Conservation (phyloP, 2,329 filamentous ascomycete genomes). For the Pseudogymnoascus sp. region DNA sequence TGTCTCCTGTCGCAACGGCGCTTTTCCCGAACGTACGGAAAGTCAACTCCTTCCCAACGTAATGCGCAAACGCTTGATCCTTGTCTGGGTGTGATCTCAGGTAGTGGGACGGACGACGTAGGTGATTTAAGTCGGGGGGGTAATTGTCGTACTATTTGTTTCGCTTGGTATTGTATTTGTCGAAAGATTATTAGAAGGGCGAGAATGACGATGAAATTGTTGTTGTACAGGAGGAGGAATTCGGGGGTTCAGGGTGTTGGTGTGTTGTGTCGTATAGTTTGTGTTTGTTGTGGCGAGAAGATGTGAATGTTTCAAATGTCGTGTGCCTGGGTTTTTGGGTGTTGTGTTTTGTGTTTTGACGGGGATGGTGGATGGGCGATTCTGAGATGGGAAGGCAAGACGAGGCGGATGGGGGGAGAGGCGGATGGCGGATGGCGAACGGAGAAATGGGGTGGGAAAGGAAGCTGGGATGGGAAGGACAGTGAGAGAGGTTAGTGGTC, state of each 20-base stretch:
- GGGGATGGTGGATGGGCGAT: background rate
- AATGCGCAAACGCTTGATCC: background rate
- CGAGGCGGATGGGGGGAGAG: background rate
- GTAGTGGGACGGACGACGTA: background rate
- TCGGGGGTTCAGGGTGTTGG: background rate
- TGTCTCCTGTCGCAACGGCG: background rate
- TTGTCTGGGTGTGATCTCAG: background rate
- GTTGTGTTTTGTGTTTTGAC: background rate
- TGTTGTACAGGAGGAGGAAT: background rate
- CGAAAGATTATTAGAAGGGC: background rate
- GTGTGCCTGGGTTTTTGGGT: background rate
- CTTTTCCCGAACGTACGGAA: background rate
- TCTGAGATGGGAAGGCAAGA: background rate
- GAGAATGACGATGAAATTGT: background rate
- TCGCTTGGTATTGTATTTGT: no score
- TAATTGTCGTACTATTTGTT: background rate
- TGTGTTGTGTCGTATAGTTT: background rate
- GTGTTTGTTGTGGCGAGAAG: background rate
- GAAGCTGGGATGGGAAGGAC: background rate
- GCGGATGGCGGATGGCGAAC: background rate
- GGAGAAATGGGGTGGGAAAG: background rate
- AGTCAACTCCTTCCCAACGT: background rate
- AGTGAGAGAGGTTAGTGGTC: background rate
- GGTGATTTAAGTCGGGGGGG: background rate
- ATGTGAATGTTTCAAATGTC: conserved; percentile 1